Base-by-base conservation (phyloP, 2,329 filamentous ascomycete species). In the Aspergillus eucalypticola region DNA sequence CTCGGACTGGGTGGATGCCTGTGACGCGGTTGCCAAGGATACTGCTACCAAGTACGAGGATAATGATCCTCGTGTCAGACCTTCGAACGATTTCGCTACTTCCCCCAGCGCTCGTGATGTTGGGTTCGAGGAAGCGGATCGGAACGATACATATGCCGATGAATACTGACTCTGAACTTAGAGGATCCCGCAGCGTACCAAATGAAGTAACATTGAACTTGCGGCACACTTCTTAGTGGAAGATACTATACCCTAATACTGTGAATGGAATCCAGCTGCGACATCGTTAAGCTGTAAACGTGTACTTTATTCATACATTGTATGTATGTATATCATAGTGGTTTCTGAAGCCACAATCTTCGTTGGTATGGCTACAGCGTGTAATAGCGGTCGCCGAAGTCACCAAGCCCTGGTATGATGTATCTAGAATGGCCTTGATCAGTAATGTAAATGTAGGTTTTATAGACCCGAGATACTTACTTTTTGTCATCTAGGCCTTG, bases 1-100 rank as follows among this genome's bases (percentile, higher is more conserved):
- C 73, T 91, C 91, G 35, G 95, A 98, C 76, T 99, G 95, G 95
- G 91, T 99, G 64, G 95, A 99, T 78, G 95, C 95, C n/a, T 90
- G 88, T 73, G 89, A 91, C 72, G 83, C 86, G 5, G 88, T 90
- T 53, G 88, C 88, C 15, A 88, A 90, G 71, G 82, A 87, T 61
- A 81, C 82, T 19, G 82, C 80, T 42, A 72, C 70, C 54, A 71
- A 71, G 52, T 73, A 75, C 49, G 73, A 74, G 56, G 67, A 64
- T 35, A 62, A 44, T 54, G 67, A 66, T 59, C 27, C 56, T 35
- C 58, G 59, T 55, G 51, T 62, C 44, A 58, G 60, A 49, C 64
- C 63, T 29, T 58, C 68, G 23, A 64, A 66, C 35, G 63, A 64
- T 6, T 63, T 60, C 29, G 25, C 59, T 32, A 56, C 56, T 5